A percentile compares a stretch with the other conserved stretches of the same genome.
Conservation (phyloP, 805 yeast genomes). For the Candida boidinii region DNA sequence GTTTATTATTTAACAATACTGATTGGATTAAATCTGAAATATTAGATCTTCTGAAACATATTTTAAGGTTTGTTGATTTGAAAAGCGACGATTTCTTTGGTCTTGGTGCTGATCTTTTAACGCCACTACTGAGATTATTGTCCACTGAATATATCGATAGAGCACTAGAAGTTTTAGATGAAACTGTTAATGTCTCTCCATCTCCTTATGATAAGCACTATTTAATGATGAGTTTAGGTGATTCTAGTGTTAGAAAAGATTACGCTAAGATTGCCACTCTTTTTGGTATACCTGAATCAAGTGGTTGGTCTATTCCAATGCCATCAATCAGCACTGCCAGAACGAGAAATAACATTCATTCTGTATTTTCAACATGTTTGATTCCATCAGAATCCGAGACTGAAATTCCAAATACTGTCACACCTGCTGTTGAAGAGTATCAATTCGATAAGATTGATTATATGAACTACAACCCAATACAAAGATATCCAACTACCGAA, state of each 20-base stretch:
- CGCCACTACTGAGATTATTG: conserved; percentile 74
- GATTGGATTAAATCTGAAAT: conserved; percentile 79
- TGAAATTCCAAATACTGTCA: conserved; percentile 16
- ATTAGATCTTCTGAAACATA: conserved; percentile 60
- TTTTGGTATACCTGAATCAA: conserved; percentile 90
- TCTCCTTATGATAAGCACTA: conserved; percentile 88
- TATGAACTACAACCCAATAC: conserved; percentile 23
- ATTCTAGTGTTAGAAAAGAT: conserved; percentile 65
- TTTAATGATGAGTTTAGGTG: conserved; percentile 85
- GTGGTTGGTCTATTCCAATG: conserved; percentile 97
- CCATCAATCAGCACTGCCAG: conserved; percentile 85
- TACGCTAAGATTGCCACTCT: conserved; percentile 81
- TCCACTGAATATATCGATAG: conserved; percentile 83
- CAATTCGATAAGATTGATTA: conserved; percentile 59
- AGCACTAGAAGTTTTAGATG: conserved; percentile 86
- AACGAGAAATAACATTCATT: conserved; percentile 88
- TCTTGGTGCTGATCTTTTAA: conserved; percentile 89
- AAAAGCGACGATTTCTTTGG: conserved; percentile 74
- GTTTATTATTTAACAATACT: conserved; percentile 67
- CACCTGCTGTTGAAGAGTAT: conserved; percentile 14
- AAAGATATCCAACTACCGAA: conserved; percentile 28
- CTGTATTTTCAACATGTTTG: conserved; percentile 84
- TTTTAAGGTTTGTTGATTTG: conserved; percentile 73
- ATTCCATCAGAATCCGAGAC: conserved; percentile 27
- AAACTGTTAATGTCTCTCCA: conserved; percentile 77